Evolutionary conservation across 2,329 filamentous ascomycete genomes (phyloP), one percentile per base, ranked within the genome.

Genomic region (Pestalotiopsis sp.): DNA sequence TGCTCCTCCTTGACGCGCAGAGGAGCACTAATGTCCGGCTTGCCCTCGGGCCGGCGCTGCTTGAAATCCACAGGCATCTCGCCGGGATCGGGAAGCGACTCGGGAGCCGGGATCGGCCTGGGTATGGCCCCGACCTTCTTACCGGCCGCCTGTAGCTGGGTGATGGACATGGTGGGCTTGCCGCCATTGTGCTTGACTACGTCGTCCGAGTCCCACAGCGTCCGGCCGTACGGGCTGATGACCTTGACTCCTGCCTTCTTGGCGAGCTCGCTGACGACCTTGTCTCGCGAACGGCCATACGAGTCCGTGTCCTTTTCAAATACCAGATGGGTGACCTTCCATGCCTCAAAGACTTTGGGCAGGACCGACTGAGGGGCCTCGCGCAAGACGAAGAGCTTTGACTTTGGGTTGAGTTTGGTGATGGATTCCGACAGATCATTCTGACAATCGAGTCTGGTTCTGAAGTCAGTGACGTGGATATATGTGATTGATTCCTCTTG

Each of bases 221-320:
- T 94, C 55, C 92, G 82, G 0, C 92, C 92, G 26, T 82, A 84
- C 63, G 81, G 84, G 11, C 86, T 79, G n/a, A 94, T 81, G 22
- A 94, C 89, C 73, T 91, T 76, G 1, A 94, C 89, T 1, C 91
- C 91, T 0, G 89, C 88, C 59, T 87, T 80, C 71, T 85, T 81
- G 4, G 91, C 91, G n/a, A 89, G 78, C 17, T 83, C 77, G 40
- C 84, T 78, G 11, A 94, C 84, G 20, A 81, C 79, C 1, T 82
- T 82, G 77, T 94, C 92, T 63, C 92, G 80, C 55, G 88, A 85
- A 17, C 86, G 83, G 4, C 83, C 91, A 78, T 94, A 94, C 0
- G 89, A 83, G 80, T 94, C 92, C 0, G 91, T 93, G 73, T 94
- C 92, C 73, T 91, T 92, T 76, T 94, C 92, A 72, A 94, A 94